Evolutionary conservation across 164 flowering plant species (phyloP).

Genomic region (Macadamia tetraphylla): DNA sequence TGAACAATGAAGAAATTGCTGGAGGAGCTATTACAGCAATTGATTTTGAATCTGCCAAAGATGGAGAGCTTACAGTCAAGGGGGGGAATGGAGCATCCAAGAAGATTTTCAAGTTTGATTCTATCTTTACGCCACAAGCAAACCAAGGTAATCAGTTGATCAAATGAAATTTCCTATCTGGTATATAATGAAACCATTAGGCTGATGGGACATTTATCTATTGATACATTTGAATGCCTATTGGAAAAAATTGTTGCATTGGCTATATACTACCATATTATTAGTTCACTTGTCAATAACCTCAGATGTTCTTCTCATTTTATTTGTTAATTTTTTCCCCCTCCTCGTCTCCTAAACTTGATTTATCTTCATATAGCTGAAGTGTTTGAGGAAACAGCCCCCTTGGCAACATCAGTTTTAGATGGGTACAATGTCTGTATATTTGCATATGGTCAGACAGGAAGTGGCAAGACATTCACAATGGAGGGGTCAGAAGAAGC

Average conservation of each 20-base stretch:
- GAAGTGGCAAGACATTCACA: slow-evolving; percentile 93
- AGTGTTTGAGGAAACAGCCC: slow-evolving; percentile 81
- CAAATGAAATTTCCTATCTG: background rate
- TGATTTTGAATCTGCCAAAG: slow-evolving; percentile 82
- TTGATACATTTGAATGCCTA: too few relatives aligned
- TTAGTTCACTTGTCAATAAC: too few relatives aligned
- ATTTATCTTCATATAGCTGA: slow-evolving; percentile 35
- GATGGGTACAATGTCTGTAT: slow-evolving; percentile 99
- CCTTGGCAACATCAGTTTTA: slow-evolving; percentile 78
- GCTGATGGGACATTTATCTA: background rate
- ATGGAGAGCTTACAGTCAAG: slow-evolving; percentile 69
- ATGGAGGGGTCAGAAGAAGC: slow-evolving; percentile 89
- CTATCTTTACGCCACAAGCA: slow-evolving; percentile 77
- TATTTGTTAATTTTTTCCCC: background rate
- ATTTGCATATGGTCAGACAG: slow-evolving; percentile 98
- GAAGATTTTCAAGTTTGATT: slow-evolving; percentile 83
- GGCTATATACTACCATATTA: too few relatives aligned
- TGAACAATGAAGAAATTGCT: slow-evolving; percentile 62
- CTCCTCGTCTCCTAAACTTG: slow-evolving; percentile 4
- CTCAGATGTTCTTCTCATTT: background rate
- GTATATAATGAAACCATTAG: background rate
- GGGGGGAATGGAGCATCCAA: slow-evolving; percentile 56
- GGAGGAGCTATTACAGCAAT: slow-evolving; percentile 57
- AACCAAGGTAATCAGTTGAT: slow-evolving; percentile 52
- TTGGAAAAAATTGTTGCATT: too few relatives aligned